Evolutionary conservation across 176 grass and related monocot species (phyloP).

Genomic region (Avena sativa): DNA sequence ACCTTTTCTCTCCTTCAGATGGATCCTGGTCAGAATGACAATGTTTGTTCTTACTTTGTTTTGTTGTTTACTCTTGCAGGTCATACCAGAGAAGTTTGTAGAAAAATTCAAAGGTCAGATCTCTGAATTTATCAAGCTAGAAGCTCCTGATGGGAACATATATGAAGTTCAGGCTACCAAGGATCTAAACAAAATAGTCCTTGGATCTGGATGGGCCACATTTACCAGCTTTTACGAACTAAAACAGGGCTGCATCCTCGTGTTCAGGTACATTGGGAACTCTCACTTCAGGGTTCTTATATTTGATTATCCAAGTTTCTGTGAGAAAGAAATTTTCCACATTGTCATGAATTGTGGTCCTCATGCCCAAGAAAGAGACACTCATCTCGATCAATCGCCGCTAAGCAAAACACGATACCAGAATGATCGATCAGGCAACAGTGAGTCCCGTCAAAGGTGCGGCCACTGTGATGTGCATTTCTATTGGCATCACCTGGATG

Average conservation of each 20-base stretch:
- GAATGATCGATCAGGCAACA: conserved; percentile 1
- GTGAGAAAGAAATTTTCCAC: conserved; percentile 46
- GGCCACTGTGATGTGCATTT: conserved; percentile 15
- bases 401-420: neutral
- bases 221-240: conserved; percentile 47
- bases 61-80: conserved; percentile 24
- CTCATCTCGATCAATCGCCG: neutral
- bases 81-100: conserved; percentile 52
- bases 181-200: conserved; percentile 23
- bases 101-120: conserved; percentile 42
- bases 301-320: conserved; percentile 40
- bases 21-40: neutral
- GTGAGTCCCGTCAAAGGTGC: neutral
- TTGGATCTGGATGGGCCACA: conserved; percentile 53
- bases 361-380: conserved; percentile 27
- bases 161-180: conserved; percentile 38
- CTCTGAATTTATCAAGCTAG: conserved; percentile 41
- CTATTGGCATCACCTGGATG: conserved; percentile 16
- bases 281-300: conserved; percentile 60
- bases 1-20: neutral
- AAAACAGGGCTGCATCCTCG: conserved; percentile 29
- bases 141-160: conserved; percentile 40
- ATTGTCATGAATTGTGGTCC: conserved; percentile 1
- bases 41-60: neutral
- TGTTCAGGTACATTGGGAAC: conserved; percentile 48